Percentiles rank a stretch among this genome's conserved stretches.
Evolutionary conservation across 2,329 filamentous ascomycete genomes (phyloP).

Genomic region (Dothideomycetidae sp.): DNA sequence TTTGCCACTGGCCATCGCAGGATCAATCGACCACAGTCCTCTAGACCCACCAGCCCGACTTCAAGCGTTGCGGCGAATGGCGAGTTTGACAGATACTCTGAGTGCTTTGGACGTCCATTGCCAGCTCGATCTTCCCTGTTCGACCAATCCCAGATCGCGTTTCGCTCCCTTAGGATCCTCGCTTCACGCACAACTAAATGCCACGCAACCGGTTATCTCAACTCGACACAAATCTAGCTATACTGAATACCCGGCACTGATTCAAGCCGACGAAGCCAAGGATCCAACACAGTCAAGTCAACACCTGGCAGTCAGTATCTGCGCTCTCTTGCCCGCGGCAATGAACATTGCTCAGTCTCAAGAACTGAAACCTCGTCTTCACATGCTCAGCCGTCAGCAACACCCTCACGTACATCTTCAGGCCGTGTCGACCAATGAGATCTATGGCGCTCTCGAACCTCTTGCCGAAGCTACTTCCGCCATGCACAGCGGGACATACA

Average conservation of each 20-base stretch:
- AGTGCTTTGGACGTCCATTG: constrained; percentile 53
- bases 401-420: constrained; percentile 19
- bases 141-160: constrained; percentile 3
- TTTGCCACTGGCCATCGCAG: not conserved
- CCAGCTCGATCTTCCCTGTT: constrained; percentile 31
- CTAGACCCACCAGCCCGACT: not conserved
- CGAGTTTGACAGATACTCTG: constrained; percentile 42
- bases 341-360: constrained; percentile 13
- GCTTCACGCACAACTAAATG: constrained; percentile 38
- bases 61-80: constrained; percentile 36
- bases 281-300: constrained; percentile 31
- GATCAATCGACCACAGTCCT: not conserved
- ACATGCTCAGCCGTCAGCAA: constrained; percentile 4
- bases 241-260: constrained; percentile 37
- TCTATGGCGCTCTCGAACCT: constrained; percentile 37
- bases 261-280: constrained; percentile 36
- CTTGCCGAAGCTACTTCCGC: constrained; percentile 31
- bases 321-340: constrained; percentile 15
- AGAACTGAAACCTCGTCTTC: constrained; percentile 12
- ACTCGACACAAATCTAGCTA: constrained; percentile 41
- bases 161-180: constrained; percentile 5
- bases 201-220: constrained; percentile 45
- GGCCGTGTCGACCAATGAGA: constrained; percentile 24
- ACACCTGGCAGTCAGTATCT: constrained; percentile 20
- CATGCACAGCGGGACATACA: constrained; percentile 9